Percentiles rank a stretch among this genome's conserved stretches.
These are phyloP conservation scores for Lentinula edodes DNA, from an alignment of 768 basidiomycete species.

Conservation along the genomic window DNA sequence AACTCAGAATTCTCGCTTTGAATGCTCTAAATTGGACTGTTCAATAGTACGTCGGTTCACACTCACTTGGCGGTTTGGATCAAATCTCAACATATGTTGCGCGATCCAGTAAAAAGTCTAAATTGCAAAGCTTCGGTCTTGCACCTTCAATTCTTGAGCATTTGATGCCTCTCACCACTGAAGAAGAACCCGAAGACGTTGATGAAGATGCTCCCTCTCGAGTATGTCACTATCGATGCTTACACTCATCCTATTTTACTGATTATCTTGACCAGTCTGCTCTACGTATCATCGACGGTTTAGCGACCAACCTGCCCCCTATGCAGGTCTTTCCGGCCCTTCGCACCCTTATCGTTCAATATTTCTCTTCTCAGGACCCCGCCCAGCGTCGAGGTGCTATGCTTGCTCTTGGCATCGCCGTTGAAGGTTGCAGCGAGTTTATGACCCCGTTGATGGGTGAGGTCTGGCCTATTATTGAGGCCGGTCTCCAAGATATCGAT, in stretches of 20 bases:
- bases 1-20: conserved; percentile 83
- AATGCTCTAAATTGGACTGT: conserved; percentile 97
- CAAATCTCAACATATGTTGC: conserved; percentile 7
- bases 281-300: conserved; percentile 88
- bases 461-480: conserved; percentile 93
- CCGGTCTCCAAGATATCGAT: conserved; percentile 80
- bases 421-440: conserved; percentile 97
- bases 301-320: conserved; percentile 90
- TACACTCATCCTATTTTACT: neutral
- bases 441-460: conserved; percentile 90
- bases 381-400: conserved; percentile 85
- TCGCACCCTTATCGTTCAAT: conserved; percentile 73
- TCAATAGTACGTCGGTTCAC: conserved; percentile 64
- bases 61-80: neutral
- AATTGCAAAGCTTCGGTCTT: conserved; percentile 81
- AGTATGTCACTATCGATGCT: conserved; percentile 37
- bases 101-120: conserved; percentile 81
- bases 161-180: conserved; percentile 90
- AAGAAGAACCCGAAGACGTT: conserved; percentile 89
- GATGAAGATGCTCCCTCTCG: conserved; percentile 91
- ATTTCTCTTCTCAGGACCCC: conserved; percentile 78
- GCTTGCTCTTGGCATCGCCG: conserved; percentile 90
- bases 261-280: conserved; percentile 56
- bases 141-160: conserved; percentile 84
- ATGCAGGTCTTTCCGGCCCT: conserved; percentile 94